phyloP scores from a whole-genome alignment of 805 yeast species.

The Wickerhamiella qilinensis region DNA sequence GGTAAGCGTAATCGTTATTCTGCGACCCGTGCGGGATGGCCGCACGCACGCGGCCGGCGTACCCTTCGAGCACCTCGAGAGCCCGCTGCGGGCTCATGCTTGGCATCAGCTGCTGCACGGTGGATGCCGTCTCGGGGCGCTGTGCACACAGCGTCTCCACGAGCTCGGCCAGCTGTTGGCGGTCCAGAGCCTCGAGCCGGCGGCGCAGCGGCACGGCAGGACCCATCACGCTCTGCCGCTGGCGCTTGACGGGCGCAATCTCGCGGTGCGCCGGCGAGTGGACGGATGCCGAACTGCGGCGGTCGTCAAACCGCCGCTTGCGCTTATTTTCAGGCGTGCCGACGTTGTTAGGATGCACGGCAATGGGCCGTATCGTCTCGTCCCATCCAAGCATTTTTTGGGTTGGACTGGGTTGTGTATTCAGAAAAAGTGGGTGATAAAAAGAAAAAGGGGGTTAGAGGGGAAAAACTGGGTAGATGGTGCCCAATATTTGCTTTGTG shows the following conservation, averaged over 20 bases:
- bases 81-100: slow-evolving; percentile 39
- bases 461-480: too few species aligned
- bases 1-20: slow-evolving; percentile 57
- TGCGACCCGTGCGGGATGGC: slow-evolving; percentile 63
- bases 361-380: slow-evolving; percentile 14
- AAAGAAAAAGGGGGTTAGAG: too few species aligned
- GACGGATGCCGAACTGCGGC: neutral
- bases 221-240: neutral
- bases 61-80: slow-evolving; percentile 31
- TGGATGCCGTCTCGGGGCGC: slow-evolving; percentile 46
- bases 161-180: slow-evolving; percentile 34
- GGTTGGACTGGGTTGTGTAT: too few species aligned
- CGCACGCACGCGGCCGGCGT: slow-evolving; percentile 28
- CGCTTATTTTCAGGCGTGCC: slow-evolving; percentile 14
- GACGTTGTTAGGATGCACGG: slow-evolving; percentile 4
- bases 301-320: slow-evolving; percentile 14
- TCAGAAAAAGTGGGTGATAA: too few species aligned
- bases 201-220: slow-evolving; percentile 41
- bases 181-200: slow-evolving; percentile 52
- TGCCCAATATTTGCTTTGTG: too few species aligned
- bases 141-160: slow-evolving; percentile 35
- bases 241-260: neutral
- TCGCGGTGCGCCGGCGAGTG: slow-evolving; percentile 1
- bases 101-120: slow-evolving; percentile 38
- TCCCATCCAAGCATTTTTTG: slow-evolving; percentile 18